Evolutionary conservation across 2,329 filamentous ascomycete species (phyloP).

Genomic region (Colletotrichum magnum): DNA sequence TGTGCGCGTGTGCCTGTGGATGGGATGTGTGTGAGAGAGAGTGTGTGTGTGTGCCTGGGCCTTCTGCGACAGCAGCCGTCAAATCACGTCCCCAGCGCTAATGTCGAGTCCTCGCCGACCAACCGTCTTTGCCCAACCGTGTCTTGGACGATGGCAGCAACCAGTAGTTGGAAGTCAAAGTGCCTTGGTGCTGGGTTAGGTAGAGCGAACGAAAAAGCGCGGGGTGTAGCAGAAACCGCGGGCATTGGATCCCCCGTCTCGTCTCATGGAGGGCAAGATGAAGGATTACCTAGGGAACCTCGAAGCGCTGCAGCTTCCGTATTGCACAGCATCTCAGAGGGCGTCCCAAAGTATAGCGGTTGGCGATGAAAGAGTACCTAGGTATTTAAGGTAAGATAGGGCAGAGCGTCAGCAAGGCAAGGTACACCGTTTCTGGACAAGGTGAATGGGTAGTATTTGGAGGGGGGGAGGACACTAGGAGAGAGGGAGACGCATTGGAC

Average conservation of each 20-base stretch:
- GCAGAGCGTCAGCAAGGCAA: neutral
- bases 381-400: neutral
- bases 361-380: too few species aligned
- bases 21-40: slow-evolving; percentile 7
- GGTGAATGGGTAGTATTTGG: neutral
- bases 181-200: slow-evolving; percentile 18
- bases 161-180: slow-evolving; percentile 8
- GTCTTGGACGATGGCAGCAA: slow-evolving; percentile 1
- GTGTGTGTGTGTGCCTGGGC: slow-evolving; percentile 21
- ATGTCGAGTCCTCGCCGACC: slow-evolving; percentile 21
- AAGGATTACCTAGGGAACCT: too few species aligned
- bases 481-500: neutral
- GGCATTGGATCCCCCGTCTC: slow-evolving; percentile 32
- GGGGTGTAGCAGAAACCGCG: slow-evolving; percentile 25
- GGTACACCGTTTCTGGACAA: slow-evolving; percentile 28
- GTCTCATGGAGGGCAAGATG: slow-evolving; percentile 21
- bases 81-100: slow-evolving; percentile 34
- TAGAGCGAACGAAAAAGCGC: slow-evolving; percentile 15
- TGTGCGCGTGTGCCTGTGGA: slow-evolving; percentile 7
- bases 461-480: neutral
- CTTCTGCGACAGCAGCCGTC: slow-evolving; percentile 20
- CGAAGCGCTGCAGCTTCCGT: too few species aligned
- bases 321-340: too few species aligned
- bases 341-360: too few species aligned
- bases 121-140: slow-evolving; percentile 24